Evolutionary conservation across 768 basidiomycete species (phyloP), one percentile per base, ranked within the genome.

Genomic region (Strobilomyces dryophilus): DNA sequence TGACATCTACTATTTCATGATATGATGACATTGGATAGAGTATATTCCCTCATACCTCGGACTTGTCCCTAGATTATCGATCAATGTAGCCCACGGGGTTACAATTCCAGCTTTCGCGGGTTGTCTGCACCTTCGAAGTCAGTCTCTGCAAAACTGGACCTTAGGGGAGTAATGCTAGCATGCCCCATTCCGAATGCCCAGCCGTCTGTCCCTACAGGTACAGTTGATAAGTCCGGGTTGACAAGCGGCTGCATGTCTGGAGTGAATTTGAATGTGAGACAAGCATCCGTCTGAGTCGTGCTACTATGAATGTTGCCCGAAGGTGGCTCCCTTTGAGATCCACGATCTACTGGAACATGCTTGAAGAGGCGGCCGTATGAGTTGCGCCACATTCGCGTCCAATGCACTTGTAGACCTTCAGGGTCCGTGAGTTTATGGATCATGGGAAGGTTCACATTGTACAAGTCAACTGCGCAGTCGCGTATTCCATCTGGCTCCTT

Each of bases 371-470:
- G 76, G 4, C 88, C 87, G 63, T 95, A 95, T 10, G 84, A 79
- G 65, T 88, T 95, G 44, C 88, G 80, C 90, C 89, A 93, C 71
- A 94, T 81, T 26, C 68, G 75, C 11, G 94, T 91, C 89, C 92
- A 94, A 59, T 76, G 79, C 49, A 91, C 78, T 57, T 80, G 80
- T 50, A 92, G 68, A 8, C 83, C 83, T 47, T 78, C 77, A 31
- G 80, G 76, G 37, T 75, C 70, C 43, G 88, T 69, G 27, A 89
- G 77, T 26, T 73, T 77, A 49, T 83, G 79, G 46, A 93, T 77
- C 66, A 97, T 75, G 21, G 94, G 93, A 43, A 98, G 81, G 69
- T 98, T 98, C 61, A 98, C 72, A 63, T 75, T 92, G 71, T 93
- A 93, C 21, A 94, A 73, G 66, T 91, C 90, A 31, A 93, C 82